phyloP scores from a whole-genome alignment of 108 stramenopile genomes.

The Conticribra guillardii region DNA sequence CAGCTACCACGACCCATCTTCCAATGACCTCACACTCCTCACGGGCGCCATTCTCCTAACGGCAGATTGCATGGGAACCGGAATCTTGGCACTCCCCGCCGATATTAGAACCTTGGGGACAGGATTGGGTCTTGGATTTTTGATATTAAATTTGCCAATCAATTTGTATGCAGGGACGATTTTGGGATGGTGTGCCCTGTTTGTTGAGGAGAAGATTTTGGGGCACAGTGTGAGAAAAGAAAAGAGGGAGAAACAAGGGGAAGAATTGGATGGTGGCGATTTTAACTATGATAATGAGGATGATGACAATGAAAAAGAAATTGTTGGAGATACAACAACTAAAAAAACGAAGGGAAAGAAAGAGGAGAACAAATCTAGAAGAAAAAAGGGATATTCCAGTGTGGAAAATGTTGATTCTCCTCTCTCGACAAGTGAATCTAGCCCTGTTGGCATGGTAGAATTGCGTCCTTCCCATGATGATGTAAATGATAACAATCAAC shows the following conservation, averaged over 20 bases:
- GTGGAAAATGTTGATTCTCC: constrained; percentile 10
- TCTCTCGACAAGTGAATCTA: neutral
- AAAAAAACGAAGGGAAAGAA: constrained; percentile 2
- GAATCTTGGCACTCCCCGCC: constrained; percentile 66
- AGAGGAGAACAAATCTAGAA: too few relatives aligned
- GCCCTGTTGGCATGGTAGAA: neutral
- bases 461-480: neutral
- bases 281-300: neutral
- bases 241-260: neutral
- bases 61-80: constrained; percentile 85
- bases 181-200: constrained; percentile 46
- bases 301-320: neutral
- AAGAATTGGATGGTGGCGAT: neutral
- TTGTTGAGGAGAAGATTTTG: constrained; percentile 49
- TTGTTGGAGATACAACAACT: constrained; percentile 5
- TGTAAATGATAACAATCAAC: neutral
- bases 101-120: constrained; percentile 54
- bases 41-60: constrained; percentile 60
- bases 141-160: constrained; percentile 63
- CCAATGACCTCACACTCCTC: constrained; percentile 54
- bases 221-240: constrained; percentile 9
- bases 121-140: constrained; percentile 59
- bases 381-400: constrained; percentile 21
- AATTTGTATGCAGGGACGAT: constrained; percentile 70
- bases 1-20: constrained; percentile 42